Percentiles rank a stretch among this genome's conserved stretches.
phyloP scores from a whole-genome alignment of 345 rosid genomes.

The Arabidopsis thaliana region DNA sequence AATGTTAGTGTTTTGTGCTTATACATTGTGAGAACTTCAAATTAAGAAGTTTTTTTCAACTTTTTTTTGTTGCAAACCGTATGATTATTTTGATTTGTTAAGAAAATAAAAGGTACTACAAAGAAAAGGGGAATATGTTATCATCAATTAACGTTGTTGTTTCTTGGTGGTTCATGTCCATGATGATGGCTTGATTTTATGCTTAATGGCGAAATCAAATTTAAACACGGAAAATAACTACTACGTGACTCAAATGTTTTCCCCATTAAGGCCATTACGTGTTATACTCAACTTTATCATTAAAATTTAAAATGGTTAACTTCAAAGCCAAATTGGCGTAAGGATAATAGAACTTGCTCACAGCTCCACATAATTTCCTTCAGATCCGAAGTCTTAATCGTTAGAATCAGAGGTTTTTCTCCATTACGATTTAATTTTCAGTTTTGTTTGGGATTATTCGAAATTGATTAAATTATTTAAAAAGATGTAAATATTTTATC shows the following conservation, averaged over 20 bases:
- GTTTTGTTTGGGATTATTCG: not conserved
- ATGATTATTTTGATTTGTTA: not conserved
- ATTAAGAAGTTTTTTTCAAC: no score
- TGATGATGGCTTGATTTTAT: constrained; percentile 3
- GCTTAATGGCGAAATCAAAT: not conserved
- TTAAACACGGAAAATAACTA: constrained; percentile 17
- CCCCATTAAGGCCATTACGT: not conserved
- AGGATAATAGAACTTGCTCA: not conserved
- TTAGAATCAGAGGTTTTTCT: not conserved
- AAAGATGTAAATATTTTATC: no score
- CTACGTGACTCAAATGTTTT: constrained; percentile 6
- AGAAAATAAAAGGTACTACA: not conserved
- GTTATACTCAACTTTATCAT: not conserved
- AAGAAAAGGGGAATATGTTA: not conserved
- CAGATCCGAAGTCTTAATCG: not conserved
- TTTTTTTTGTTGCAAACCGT: no score
- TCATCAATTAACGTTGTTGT: not conserved
- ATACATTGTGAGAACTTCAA: no score
- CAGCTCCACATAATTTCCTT: not conserved
- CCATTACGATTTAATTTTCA: not conserved
- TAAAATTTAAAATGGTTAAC: not conserved
- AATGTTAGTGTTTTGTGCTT: no score
- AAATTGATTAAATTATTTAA: not conserved
- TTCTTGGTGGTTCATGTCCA: not conserved
- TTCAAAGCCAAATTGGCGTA: not conserved